These are phyloP conservation scores for Allium sativum DNA, from an alignment of 106 monocot species.

Conservation along the genomic window DNA sequence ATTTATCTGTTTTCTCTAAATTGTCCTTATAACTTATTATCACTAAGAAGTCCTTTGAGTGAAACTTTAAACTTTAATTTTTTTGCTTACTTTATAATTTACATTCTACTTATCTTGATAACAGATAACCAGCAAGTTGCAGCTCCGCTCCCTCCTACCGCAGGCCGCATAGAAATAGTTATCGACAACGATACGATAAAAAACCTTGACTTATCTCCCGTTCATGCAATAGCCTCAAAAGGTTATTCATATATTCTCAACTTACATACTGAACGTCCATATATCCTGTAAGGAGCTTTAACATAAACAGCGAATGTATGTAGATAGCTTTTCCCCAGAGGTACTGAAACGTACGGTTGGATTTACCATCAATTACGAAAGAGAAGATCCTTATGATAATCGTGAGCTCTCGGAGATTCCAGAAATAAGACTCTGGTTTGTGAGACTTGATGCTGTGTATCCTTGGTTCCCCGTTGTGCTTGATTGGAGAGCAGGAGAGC, in stretches of 20 bases:
- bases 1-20: no score
- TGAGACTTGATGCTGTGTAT: slow-evolving; percentile 78
- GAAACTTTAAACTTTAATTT: no score
- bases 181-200: slow-evolving; percentile 42
- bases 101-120: not conserved
- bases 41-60: no score
- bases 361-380: slow-evolving; percentile 79
- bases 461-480: slow-evolving; percentile 89
- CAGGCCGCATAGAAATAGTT: slow-evolving; percentile 59
- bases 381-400: slow-evolving; percentile 62
- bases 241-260: not conserved
- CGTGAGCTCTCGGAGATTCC: slow-evolving; percentile 74
- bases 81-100: no score
- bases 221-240: slow-evolving; percentile 29
- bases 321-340: slow-evolving; percentile 21
- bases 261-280: not conserved
- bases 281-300: no score
- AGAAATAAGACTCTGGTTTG: slow-evolving; percentile 84
- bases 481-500: slow-evolving; percentile 94
- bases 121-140: slow-evolving; percentile 37
- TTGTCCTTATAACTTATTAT: no score
- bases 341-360: slow-evolving; percentile 66
- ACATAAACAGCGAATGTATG: slow-evolving; percentile 1
- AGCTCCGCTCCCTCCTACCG: slow-evolving; percentile 67
- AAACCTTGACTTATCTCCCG: slow-evolving; percentile 60